Evolutionary conservation across 2,329 filamentous ascomycete genomes (phyloP), one percentile per base, ranked within the genome.

Genomic region (Trichoderma citrinoviride): DNA sequence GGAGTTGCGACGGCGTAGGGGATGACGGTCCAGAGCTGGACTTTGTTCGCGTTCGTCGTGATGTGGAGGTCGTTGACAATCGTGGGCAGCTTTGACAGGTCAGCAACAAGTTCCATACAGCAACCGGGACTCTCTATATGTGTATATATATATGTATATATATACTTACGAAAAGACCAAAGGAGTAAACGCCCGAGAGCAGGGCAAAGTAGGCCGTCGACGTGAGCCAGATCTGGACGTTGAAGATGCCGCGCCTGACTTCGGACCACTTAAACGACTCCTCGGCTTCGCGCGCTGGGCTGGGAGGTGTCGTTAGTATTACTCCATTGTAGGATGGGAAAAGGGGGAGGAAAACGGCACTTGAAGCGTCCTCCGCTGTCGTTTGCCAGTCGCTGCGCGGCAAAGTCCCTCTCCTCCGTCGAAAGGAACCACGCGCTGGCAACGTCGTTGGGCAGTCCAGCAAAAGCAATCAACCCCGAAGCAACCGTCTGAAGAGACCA

Each of bases 1-100:
- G 85, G 76, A 0, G 85, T 81, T 1, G 85, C 86, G 0, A 87
- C 83, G 0, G 85, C 86, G 69, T 88, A 88, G 0, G 85, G 85
- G 43, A 87, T 87, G 17, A 88, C 86, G 1, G 84, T 85, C 85
- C 85, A 87, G 7, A 88, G 78, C 68, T 88, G 86, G 0, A 84
- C 81, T 69, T 85, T 74, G 70, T 87, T 85, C 12, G 84, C 77
- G 27, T 83, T 81, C 65, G 80, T 80, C 1, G 83, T 83, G 53
- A 83, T 83, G 3, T 79, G 76, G 17, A 86, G 74, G n/a, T 81
- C 82, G 66, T 83, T 78, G 71, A 90, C 85, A 67, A 90, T 90
- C 0, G 87, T 89, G 0, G 87, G 87, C 0, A 90, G 77, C 83
- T 85, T 41, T 17, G 23, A 7, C 56, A 21, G 56, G 40, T 62